These are phyloP conservation scores for Diaporthe sp. DNA, from an alignment of 2,329 filamentous ascomycete species.

Conservation along the genomic window DNA sequence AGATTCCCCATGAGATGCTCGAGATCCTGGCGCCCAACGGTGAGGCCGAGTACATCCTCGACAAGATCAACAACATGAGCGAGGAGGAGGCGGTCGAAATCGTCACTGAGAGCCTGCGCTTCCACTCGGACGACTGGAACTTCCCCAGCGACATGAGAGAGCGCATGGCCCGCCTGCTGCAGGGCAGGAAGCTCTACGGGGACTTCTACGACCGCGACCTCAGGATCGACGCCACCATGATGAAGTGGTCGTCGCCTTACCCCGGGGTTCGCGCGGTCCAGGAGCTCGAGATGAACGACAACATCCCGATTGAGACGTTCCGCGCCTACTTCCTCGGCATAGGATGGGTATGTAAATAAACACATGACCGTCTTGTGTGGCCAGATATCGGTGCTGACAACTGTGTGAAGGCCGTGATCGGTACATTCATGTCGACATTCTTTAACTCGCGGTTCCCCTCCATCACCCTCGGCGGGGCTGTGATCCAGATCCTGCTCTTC, in stretches of 20 bases:
- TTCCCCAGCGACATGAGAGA: conserved; percentile 59
- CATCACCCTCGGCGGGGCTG: conserved; percentile 53
- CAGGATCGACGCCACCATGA: conserved; percentile 56
- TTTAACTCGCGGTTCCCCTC: conserved; percentile 58
- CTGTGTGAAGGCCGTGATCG: conserved; percentile 49
- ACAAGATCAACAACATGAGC: conserved; percentile 58
- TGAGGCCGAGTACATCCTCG: conserved; percentile 58
- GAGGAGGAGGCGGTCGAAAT: conserved; percentile 59
- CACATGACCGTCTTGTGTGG: too few species aligned
- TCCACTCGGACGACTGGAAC: conserved; percentile 61
- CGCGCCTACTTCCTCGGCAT: conserved; percentile 59
- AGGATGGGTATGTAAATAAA: conserved; percentile 47
- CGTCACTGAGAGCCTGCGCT: conserved; percentile 54
- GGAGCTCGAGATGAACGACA: conserved; percentile 52
- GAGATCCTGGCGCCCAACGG: conserved; percentile 59
- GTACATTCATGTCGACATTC: conserved; percentile 57
- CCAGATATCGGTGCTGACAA: background rate
- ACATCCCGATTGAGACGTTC: conserved; percentile 56
- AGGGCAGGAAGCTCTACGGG: conserved; percentile 56
- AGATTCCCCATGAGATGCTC: conserved; percentile 56
- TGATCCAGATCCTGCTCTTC: conserved; percentile 62
- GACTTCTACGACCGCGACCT: conserved; percentile 58
- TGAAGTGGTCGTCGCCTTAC: conserved; percentile 59
- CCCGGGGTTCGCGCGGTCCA: conserved; percentile 58
- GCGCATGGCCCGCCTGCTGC: conserved; percentile 56